Percentiles rank a stretch among this genome's conserved stretches.
These are phyloP conservation scores for Dissophora ornata DNA, from an alignment of 192 early-diverging fungal genomes.

Conservation along the genomic window DNA sequence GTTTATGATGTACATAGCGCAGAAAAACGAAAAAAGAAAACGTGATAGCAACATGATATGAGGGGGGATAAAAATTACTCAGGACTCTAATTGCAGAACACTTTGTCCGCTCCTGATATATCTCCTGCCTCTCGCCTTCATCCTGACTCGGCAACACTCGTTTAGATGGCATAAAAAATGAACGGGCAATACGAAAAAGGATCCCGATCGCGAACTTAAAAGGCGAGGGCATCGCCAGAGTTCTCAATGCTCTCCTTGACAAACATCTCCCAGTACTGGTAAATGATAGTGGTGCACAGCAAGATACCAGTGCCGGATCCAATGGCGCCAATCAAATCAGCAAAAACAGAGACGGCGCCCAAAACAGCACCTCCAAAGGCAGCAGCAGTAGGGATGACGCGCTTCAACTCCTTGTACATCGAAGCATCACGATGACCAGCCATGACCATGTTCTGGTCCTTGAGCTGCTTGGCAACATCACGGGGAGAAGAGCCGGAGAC, in stretches of 20 bases:
- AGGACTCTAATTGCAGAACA: not conserved
- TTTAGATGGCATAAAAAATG: too few species aligned
- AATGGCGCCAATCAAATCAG: conserved; percentile 98
- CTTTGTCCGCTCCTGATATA: not conserved
- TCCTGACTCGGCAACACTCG: not conserved
- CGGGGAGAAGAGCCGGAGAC: conserved; percentile 97
- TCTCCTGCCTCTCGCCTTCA: not conserved
- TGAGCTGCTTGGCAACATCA: conserved; percentile 97
- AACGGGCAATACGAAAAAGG: not conserved
- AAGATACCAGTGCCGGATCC: conserved; percentile 99
- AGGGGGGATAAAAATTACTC: conserved; percentile 1
- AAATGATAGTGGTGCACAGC: conserved; percentile 98
- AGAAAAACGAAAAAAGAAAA: conserved; percentile 5
- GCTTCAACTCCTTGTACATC: conserved; percentile 99
- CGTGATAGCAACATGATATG: not conserved
- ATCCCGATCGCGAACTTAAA: conserved; percentile 13
- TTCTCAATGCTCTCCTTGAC: conserved; percentile 89
- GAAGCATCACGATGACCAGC: conserved; percentile 93
- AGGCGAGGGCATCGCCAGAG: conserved; percentile 51
- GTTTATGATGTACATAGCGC: conserved; percentile 42
- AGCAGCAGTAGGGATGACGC: conserved; percentile 97
- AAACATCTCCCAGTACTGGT: conserved; percentile 99
- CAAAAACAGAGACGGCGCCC: conserved; percentile 93
- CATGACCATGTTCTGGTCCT: conserved; percentile 96
- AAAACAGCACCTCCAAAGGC: conserved; percentile 97